These are phyloP conservation scores for Gypsophila paniculata DNA, from an alignment of 179 eudicot genomes.

Conservation along the genomic window DNA sequence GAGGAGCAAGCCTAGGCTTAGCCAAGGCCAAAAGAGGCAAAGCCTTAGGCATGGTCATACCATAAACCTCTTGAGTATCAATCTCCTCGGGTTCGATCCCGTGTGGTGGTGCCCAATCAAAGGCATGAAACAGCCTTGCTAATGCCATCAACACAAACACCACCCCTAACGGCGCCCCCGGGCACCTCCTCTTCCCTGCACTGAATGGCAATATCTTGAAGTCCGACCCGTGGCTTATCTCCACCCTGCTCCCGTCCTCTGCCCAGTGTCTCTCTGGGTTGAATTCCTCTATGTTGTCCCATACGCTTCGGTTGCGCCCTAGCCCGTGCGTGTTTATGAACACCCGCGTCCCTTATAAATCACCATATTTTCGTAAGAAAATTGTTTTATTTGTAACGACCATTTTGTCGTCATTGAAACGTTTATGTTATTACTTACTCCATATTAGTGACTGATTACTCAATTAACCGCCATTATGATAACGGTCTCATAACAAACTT, in stretches of 20 bases:
- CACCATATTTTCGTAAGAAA: no score
- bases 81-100: conserved; percentile 56
- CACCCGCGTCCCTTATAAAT: conserved; percentile 52
- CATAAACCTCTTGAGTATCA: conserved; percentile 81
- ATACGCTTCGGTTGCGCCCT: conserved; percentile 65
- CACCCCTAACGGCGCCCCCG: conserved; percentile 96
- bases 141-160: conserved; percentile 80
- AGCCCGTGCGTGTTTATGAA: conserved; percentile 93
- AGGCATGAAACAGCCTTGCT: conserved; percentile 78
- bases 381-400: no score
- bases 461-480: no score
- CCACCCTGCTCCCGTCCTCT: conserved; percentile 63
- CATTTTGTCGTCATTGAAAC: no score
- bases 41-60: conserved; percentile 98
- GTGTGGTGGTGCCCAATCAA: conserved; percentile 73
- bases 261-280: conserved; percentile 67
- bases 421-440: no score
- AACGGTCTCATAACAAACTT: no score
- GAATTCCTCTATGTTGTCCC: conserved; percentile 63
- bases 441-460: no score
- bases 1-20: conserved; percentile 56
- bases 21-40: conserved; percentile 68
- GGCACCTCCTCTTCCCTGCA: conserved; percentile 90
- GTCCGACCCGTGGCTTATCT: conserved; percentile 92
- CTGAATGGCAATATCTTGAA: conserved; percentile 89